Percentiles rank a stretch among this genome's conserved stretches.
phyloP scores from a whole-genome alignment of 2,329 filamentous ascomycete genomes.

The Verticillium longisporum region DNA sequence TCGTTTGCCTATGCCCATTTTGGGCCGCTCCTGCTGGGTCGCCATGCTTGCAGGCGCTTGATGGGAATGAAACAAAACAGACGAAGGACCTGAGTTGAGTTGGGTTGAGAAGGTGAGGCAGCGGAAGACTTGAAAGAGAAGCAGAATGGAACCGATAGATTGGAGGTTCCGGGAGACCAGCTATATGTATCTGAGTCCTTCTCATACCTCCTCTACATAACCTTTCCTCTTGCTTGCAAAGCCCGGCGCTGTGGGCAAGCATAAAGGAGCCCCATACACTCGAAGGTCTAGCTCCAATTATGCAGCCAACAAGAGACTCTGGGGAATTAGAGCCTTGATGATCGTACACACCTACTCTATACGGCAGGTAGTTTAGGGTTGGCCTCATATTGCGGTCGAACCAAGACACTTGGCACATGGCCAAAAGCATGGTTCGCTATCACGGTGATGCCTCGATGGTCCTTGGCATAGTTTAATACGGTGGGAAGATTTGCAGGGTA shows the following conservation, averaged over 20 bases:
- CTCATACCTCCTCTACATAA: background rate
- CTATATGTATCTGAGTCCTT: background rate
- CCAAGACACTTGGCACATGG: background rate
- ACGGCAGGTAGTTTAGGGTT: background rate
- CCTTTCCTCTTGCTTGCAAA: background rate
- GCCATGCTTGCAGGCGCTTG: background rate
- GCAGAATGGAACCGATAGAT: background rate
- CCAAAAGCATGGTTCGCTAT: background rate
- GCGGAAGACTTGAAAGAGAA: background rate
- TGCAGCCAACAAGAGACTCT: background rate
- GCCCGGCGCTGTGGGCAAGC: background rate
- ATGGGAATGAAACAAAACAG: background rate
- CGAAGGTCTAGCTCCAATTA: background rate
- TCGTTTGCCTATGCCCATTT: constrained; percentile 4
- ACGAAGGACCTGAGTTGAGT: background rate
- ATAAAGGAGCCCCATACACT: background rate
- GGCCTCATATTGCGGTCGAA: background rate
- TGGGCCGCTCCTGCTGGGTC: background rate
- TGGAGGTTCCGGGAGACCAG: background rate
- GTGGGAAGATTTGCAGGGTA: background rate
- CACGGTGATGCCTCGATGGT: background rate
- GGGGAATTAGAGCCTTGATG: background rate
- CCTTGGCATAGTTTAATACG: background rate
- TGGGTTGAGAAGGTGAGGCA: background rate
- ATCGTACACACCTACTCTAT: background rate